Conservation (phyloP, 371 early-diverging fungal species). For the Blastocladiella emersonii region DNA sequence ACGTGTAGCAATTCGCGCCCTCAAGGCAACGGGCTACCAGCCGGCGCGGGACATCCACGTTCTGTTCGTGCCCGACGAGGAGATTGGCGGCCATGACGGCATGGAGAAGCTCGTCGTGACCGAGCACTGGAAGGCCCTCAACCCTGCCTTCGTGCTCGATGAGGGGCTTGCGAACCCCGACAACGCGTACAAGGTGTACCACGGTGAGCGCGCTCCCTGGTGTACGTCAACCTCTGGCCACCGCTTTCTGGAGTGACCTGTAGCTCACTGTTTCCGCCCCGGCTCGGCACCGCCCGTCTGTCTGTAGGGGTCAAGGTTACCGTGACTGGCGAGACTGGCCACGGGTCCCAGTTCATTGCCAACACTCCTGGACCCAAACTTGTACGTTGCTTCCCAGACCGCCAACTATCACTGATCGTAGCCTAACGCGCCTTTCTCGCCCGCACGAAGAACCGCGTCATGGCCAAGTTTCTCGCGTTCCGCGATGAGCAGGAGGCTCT, state of each 20-base stretch:
- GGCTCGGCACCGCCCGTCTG: not conserved
- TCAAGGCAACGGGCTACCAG: constrained; percentile 28
- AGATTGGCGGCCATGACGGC: constrained; percentile 62
- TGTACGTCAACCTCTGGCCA: constrained; percentile 32
- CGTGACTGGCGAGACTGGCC: constrained; percentile 49
- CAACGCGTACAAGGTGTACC: constrained; percentile 45
- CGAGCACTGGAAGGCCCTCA: constrained; percentile 42
- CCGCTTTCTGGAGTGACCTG: too few species aligned
- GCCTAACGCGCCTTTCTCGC: too few species aligned
- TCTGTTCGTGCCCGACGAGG: constrained; percentile 68
- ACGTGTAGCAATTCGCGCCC: constrained; percentile 50
- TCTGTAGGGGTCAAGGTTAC: constrained; percentile 28
- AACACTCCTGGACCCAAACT: constrained; percentile 50
- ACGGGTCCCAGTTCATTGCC: constrained; percentile 58
- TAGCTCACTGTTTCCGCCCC: too few species aligned
- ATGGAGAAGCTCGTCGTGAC: constrained; percentile 46
- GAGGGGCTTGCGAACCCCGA: constrained; percentile 59
- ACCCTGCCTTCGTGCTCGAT: constrained; percentile 63
- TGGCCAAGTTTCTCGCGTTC: constrained; percentile 39
- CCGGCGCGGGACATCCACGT: constrained; percentile 50
- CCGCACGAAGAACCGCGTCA: constrained; percentile 21
- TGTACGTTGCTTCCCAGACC: constrained; percentile 17
- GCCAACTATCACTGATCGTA: too few species aligned
- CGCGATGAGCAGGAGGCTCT: constrained; percentile 36
- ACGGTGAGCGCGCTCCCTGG: constrained; percentile 67